Conservation (phyloP, 805 yeast species). For the Pichia kluyveri region DNA sequence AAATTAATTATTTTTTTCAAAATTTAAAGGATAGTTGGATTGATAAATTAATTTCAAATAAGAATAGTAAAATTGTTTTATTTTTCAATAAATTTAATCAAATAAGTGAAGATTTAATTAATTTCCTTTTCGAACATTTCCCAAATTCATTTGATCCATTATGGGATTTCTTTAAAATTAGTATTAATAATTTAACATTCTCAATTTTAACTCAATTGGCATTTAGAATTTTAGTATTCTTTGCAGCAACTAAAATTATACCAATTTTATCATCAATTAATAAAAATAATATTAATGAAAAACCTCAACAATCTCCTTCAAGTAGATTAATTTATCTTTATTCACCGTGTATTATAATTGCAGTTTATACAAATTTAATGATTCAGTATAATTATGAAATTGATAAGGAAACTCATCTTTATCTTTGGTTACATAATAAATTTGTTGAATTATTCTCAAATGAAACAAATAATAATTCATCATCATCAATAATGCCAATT, state of each 20-base stretch:
- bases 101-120: conserved; percentile 17
- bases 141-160: conserved; percentile 45
- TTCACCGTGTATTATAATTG: conserved; percentile 89
- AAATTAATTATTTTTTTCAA: neutral
- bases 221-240: conserved; percentile 76
- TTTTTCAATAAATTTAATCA: conserved; percentile 17
- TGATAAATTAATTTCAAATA: neutral
- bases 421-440: conserved; percentile 24
- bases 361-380: conserved; percentile 90
- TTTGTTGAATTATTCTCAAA: conserved; percentile 8
- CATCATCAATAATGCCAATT: conserved; percentile 13
- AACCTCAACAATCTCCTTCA: conserved; percentile 15
- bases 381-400: conserved; percentile 78
- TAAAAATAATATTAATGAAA: neutral
- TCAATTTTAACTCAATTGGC: conserved; percentile 76
- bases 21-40: neutral
- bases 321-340: conserved; percentile 69
- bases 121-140: conserved; percentile 42
- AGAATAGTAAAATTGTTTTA: neutral
- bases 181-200: conserved; percentile 61
- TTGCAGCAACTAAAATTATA: conserved; percentile 87
- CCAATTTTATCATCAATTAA: conserved; percentile 38
- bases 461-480: neutral
- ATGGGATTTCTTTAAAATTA: conserved; percentile 43
- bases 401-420: conserved; percentile 40